Evolutionary conservation across 163 green algal species (phyloP), one percentile per base, ranked within the genome.

Genomic region (Trebouxia gelatinosa): DNA sequence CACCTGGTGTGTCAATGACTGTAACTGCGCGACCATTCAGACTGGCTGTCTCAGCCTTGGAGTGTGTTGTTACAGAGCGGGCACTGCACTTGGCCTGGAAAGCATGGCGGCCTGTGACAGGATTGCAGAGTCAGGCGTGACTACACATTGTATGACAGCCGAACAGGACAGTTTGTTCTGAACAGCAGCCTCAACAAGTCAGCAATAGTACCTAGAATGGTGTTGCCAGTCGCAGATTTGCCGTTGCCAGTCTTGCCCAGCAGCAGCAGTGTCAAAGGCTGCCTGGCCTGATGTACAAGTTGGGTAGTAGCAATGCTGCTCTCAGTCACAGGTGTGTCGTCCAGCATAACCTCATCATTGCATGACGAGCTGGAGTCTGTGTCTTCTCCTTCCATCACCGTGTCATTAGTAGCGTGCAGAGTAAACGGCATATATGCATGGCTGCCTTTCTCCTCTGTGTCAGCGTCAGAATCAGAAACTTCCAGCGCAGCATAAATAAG

Each of bases 1-100:
- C 19, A 78, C 71, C 71, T 78, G 71, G 71, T 21, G 71, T 78
- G 71, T 78, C 71, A 43, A 78, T 78, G 48, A 78, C 71, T 29
- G 71, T 78, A 19, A 78, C 54, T 16, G 13, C 13, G 50, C 71
- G 71, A 17, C 31, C 71, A 51, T 78, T 78, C 13, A 66, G 13
- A 1, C 48, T 23, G 2, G 43, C 35, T 7, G 26, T 78, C 32
- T 78, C 71, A 61, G 54, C 71, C 32, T 78, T 48, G 71, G 37
- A 51, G 34, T 48, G 50, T 7, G 48, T 65, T 0, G 71, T 78
- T 2, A 78, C 71, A 34, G 71, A 78, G 37, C 29, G 40, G 32
- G 51, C 51, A 9, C 71, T 78, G 71, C 71, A 61, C 50, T 67
- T 66, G 26, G 71, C 50, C 71, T 78, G 34, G 26, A 78, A 78